Conservation (phyloP, 495 filamentous ascomycete genomes). For the Podospora appendiculata region DNA sequence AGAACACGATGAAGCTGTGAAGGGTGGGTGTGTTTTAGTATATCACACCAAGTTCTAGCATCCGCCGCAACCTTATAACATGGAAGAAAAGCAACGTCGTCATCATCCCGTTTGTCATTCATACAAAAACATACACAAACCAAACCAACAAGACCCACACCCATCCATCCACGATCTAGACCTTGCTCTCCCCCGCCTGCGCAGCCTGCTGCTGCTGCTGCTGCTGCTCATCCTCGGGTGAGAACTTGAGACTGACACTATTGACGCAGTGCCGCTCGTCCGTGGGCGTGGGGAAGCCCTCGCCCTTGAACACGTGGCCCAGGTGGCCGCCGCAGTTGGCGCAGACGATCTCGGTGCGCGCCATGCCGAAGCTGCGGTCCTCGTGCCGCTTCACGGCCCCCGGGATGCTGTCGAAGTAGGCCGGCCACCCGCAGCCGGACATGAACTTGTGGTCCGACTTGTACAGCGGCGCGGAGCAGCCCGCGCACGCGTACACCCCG, state of each 20-base stretch:
- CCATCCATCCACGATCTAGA: too few relatives aligned
- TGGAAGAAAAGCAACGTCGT: too few relatives aligned
- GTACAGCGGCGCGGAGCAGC: conserved; percentile 82
- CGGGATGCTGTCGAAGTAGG: conserved; percentile 89
- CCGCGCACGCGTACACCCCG: conserved; percentile 81
- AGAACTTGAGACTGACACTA: conserved; percentile 82
- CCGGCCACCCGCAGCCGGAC: conserved; percentile 94
- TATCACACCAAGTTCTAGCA: too few relatives aligned
- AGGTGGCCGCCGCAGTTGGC: conserved; percentile 90
- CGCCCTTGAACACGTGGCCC: conserved; percentile 96
- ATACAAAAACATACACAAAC: too few relatives aligned
- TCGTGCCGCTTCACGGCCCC: conserved; percentile 77
- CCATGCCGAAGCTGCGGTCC: conserved; percentile 74
- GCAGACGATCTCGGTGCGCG: conserved; percentile 87
- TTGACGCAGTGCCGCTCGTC: conserved; percentile 98
- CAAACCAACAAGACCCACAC: too few relatives aligned
- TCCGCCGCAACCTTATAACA: too few relatives aligned
- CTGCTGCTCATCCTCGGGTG: conserved; percentile 48
- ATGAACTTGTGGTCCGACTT: conserved; percentile 88
- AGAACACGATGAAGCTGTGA: too few relatives aligned
- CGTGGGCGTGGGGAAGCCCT: conserved; percentile 82
- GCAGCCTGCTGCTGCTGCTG: too few relatives aligned
- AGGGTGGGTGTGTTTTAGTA: too few relatives aligned
- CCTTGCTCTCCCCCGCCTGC: neutral
- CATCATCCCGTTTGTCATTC: too few relatives aligned